Evolutionary conservation across 352 stramenopile genomes (phyloP).

Genomic region (Phytophthora pluvialis): DNA sequence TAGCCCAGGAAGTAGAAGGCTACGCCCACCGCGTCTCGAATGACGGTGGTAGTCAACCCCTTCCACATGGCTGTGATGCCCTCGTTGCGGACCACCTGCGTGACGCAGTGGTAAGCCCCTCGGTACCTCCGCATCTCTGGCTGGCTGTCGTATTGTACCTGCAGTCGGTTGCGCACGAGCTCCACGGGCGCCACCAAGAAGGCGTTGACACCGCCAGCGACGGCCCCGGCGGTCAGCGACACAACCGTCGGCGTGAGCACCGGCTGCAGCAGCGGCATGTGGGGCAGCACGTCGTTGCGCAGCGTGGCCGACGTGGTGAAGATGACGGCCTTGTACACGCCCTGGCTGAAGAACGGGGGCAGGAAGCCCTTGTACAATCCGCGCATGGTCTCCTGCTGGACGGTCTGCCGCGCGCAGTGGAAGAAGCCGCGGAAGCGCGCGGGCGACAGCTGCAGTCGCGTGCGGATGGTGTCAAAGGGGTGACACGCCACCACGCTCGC

Average conservation of each 20-base stretch:
- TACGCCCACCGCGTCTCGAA: slow-evolving; percentile 85
- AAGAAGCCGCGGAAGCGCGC: slow-evolving; percentile 65
- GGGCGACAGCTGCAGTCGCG: slow-evolving; percentile 81
- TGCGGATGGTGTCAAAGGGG: slow-evolving; percentile 88
- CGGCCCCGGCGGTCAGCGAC: slow-evolving; percentile 49
- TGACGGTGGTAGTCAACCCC: slow-evolving; percentile 74
- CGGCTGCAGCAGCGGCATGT: slow-evolving; percentile 39
- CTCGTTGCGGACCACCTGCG: slow-evolving; percentile 63
- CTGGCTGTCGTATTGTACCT: slow-evolving; percentile 78
- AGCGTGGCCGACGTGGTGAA: slow-evolving; percentile 77
- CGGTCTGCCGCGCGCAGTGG: slow-evolving; percentile 66
- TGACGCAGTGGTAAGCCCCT: slow-evolving; percentile 61
- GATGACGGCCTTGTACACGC: slow-evolving; percentile 90
- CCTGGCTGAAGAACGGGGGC: slow-evolving; percentile 88
- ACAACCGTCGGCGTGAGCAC: slow-evolving; percentile 53
- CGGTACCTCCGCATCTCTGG: slow-evolving; percentile 52
- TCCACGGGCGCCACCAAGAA: slow-evolving; percentile 78
- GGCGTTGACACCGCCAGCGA: slow-evolving; percentile 76
- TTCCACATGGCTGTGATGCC: slow-evolving; percentile 75
- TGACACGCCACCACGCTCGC: slow-evolving; percentile 84
- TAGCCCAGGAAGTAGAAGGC: slow-evolving; percentile 90
- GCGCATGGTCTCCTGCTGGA: slow-evolving; percentile 62
- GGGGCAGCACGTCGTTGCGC: slow-evolving; percentile 60
- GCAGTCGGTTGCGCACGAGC: slow-evolving; percentile 82
- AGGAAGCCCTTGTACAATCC: slow-evolving; percentile 88